Evolutionary conservation across 306 rosid species (phyloP).

Genomic region (Begonia peltatifolia): DNA sequence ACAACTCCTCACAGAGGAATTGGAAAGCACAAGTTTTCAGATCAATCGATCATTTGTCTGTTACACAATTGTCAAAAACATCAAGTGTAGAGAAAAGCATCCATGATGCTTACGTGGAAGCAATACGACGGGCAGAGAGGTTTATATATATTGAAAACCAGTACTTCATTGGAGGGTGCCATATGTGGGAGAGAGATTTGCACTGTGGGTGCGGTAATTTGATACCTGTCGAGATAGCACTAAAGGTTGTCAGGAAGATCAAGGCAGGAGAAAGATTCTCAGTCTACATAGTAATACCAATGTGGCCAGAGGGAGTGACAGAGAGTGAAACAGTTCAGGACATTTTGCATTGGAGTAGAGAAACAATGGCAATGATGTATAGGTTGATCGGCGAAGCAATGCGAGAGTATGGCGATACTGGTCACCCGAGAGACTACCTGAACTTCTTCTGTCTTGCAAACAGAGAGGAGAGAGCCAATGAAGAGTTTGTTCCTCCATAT

Average conservation of each 20-base stretch:
- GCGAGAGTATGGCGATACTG: conserved; percentile 39
- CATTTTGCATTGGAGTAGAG: conserved; percentile 74
- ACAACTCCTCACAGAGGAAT: conserved; percentile 20
- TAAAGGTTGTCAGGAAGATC: conserved; percentile 63
- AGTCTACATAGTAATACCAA: conserved; percentile 76
- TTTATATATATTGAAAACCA: conserved; percentile 89
- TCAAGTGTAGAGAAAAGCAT: conserved; percentile 72
- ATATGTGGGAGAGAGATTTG: conserved; percentile 63
- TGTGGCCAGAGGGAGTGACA: conserved; percentile 97
- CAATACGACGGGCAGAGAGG: conserved; percentile 71
- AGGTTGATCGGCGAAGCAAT: conserved; percentile 72
- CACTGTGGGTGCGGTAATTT: conserved; percentile 65
- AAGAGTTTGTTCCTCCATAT: conserved; percentile 54
- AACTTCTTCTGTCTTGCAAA: conserved; percentile 92
- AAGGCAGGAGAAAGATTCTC: conserved; percentile 69
- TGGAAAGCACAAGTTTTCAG: conserved; percentile 89
- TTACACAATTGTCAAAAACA: conserved; percentile 46
- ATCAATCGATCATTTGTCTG: conserved; percentile 70
- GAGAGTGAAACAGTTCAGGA: conserved; percentile 80
- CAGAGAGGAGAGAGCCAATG: conserved; percentile 44
- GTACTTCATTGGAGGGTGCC: conserved; percentile 84
- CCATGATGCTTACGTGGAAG: conserved; percentile 78
- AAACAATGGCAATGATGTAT: conserved; percentile 87
- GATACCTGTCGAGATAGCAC: conserved; percentile 84
- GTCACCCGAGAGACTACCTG: conserved; percentile 79